Base-by-base conservation (phyloP, 805 yeast species). In the Saccharomycodes ludwigii region DNA sequence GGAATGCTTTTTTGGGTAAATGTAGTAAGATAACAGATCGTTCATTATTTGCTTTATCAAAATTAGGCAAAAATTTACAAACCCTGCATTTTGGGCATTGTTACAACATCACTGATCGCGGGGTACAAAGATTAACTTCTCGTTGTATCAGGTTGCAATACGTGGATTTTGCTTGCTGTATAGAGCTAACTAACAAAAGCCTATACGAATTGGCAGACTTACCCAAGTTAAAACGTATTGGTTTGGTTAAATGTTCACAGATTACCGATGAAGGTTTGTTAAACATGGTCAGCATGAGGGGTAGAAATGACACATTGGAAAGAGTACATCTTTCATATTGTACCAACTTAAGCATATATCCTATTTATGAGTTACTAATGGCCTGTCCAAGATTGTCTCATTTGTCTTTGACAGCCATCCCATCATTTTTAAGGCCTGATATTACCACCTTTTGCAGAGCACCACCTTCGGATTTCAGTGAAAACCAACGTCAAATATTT, bases 21-120 rank as follows among this genome's bases (percentile, higher is more conserved):
- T 91, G 97, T 61, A 63, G 75, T 48, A 75, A 76, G 47, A 73
- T 88, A 18, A 83, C 96, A 1, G 96, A 88, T 59, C 67, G 75
- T 1, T 74, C 93, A 3, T 59, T 88, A 25, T 63, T 73, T 31
- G 72, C 82, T 12, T 63, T 91, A 39, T 68, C 93, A 5, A 66
- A 65, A 19, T 63, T 91, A 36, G 94, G 88, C 4, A 71, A 79
- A 46, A 76, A 76, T 42, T 63, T 88, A 42, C 95, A 85, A 48
- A 84, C 85, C 44, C 67, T 91, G 31, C 97, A 91, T 58, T 66
- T 88, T 38, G 97, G 97, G 12, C 97, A 88, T 59, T 91, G 98
- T 60, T 69, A 75, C 28, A 73, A 79, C 47, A 80, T 88, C 35
- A 88, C 96, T 2, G 97, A 88, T 58, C 69, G 65, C 39, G 96